phyloP scores from a whole-genome alignment of 1,284 basidiomycete species.

The Puccinia novopanici region DNA sequence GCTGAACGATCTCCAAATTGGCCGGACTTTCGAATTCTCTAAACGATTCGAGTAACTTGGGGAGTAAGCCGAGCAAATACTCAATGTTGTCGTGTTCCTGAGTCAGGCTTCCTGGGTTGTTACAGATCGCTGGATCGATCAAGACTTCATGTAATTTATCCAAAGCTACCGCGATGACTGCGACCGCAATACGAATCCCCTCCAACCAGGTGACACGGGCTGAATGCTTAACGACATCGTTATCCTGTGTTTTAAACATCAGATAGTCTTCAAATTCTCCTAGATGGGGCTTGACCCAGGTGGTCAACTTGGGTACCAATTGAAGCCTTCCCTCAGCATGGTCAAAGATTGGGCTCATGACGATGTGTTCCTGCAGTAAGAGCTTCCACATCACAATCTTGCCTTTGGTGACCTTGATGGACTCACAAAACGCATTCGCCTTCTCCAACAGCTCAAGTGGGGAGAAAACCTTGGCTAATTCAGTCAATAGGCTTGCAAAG shows the following conservation, averaged over 20 bases:
- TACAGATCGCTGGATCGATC: slow-evolving; percentile 68
- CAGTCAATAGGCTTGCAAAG: slow-evolving; percentile 87
- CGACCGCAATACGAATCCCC: slow-evolving; percentile 70
- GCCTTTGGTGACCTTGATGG: slow-evolving; percentile 75
- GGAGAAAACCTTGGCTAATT: slow-evolving; percentile 76
- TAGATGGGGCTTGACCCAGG: slow-evolving; percentile 93
- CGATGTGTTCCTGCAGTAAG: slow-evolving; percentile 86
- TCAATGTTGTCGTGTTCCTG: slow-evolving; percentile 95
- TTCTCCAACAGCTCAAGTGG: slow-evolving; percentile 79
- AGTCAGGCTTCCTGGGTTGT: slow-evolving; percentile 67
- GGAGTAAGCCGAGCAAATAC: slow-evolving; percentile 78
- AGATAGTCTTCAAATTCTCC: slow-evolving; percentile 79
- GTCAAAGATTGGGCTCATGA: slow-evolving; percentile 84
- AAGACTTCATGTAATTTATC: slow-evolving; percentile 83
- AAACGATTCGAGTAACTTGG: slow-evolving; percentile 83
- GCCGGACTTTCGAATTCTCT: slow-evolving; percentile 73
- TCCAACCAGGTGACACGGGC: slow-evolving; percentile 87
- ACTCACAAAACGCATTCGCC: slow-evolving; percentile 80
- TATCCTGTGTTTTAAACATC: slow-evolving; percentile 68
- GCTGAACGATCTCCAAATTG: slow-evolving; percentile 71
- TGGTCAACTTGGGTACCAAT: slow-evolving; percentile 81
- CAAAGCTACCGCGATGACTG: slow-evolving; percentile 73
- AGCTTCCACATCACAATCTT: slow-evolving; percentile 89
- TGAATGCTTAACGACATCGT: slow-evolving; percentile 69
- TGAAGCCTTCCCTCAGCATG: slow-evolving; percentile 74